phyloP scores from a whole-genome alignment of 495 filamentous ascomycete genomes.

The Hypoxylon fuscum region DNA sequence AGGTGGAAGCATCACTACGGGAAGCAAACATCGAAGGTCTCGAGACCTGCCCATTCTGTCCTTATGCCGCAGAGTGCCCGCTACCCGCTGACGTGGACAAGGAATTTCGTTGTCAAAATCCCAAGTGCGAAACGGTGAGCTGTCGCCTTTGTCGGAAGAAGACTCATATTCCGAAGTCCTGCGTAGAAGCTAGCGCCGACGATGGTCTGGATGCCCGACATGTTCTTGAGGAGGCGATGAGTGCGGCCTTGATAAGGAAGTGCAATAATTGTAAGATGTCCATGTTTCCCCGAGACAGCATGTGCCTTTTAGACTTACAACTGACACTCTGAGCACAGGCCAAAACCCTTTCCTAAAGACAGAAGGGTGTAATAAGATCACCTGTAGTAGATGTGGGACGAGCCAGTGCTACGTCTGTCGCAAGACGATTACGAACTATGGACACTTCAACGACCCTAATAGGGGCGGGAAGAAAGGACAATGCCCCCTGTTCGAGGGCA shows the following conservation, averaged over 20 bases:
- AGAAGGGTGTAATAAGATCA: slow-evolving; percentile 86
- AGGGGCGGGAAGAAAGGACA: slow-evolving; percentile 58
- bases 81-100: slow-evolving; percentile 75
- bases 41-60: slow-evolving; percentile 81
- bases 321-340: slow-evolving; percentile 53
- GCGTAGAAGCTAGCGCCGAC: slow-evolving; percentile 71
- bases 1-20: slow-evolving; percentile 73
- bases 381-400: slow-evolving; percentile 68
- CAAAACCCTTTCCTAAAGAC: slow-evolving; percentile 74
- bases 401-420: slow-evolving; percentile 79
- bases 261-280: slow-evolving; percentile 69
- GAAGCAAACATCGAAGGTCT: slow-evolving; percentile 72
- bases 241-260: slow-evolving; percentile 74
- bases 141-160: slow-evolving; percentile 78
- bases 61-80: slow-evolving; percentile 75
- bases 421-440: slow-evolving; percentile 60
- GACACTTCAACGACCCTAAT: slow-evolving; percentile 59
- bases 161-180: slow-evolving; percentile 78
- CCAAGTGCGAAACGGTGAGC: slow-evolving; percentile 70
- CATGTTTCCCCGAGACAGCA: not conserved
- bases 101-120: slow-evolving; percentile 77
- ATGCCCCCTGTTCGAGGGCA: slow-evolving; percentile 76
- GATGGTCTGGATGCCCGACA: slow-evolving; percentile 67
- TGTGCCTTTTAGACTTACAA: not conserved
- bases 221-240: slow-evolving; percentile 84